Evolutionary conservation across 2,329 filamentous ascomycete genomes (phyloP).

Genomic region (Alternaria arborescens): DNA sequence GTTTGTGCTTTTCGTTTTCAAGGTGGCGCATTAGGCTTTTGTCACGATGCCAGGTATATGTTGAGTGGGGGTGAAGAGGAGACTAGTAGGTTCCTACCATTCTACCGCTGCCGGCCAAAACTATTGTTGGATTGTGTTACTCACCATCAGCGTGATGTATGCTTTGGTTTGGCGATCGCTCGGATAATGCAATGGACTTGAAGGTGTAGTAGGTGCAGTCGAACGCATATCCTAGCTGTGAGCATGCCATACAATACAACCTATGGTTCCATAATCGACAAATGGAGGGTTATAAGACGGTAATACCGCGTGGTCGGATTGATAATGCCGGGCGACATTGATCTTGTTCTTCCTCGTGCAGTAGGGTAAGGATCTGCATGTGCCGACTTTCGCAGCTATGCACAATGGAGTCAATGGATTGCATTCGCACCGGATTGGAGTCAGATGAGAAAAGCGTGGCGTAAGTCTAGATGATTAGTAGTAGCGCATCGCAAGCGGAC

Average conservation of each 20-base stretch:
- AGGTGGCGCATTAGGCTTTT: not conserved
- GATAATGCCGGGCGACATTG: slow-evolving; percentile 30
- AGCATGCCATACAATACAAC: not conserved
- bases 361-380: slow-evolving; percentile 6
- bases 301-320: slow-evolving; percentile 11
- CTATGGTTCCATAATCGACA: not conserved
- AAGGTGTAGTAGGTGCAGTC: not conserved
- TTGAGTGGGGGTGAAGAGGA: not conserved
- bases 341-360: not conserved
- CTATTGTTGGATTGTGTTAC: not conserved
- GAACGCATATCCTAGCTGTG: not conserved
- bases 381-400: not conserved
- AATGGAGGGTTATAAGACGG: not conserved
- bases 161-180: not conserved
- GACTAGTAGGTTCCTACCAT: not conserved
- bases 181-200: not conserved
- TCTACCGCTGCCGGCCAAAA: not conserved
- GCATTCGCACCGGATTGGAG: not conserved
- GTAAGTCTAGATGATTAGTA: not conserved
- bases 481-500: not conserved
- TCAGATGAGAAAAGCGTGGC: not conserved
- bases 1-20: slow-evolving; percentile 3
- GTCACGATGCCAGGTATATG: not conserved
- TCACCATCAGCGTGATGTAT: not conserved
- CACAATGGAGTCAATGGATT: not conserved